phyloP scores from a whole-genome alignment of 768 basidiomycete genomes.

The Leccinum variicolor region DNA sequence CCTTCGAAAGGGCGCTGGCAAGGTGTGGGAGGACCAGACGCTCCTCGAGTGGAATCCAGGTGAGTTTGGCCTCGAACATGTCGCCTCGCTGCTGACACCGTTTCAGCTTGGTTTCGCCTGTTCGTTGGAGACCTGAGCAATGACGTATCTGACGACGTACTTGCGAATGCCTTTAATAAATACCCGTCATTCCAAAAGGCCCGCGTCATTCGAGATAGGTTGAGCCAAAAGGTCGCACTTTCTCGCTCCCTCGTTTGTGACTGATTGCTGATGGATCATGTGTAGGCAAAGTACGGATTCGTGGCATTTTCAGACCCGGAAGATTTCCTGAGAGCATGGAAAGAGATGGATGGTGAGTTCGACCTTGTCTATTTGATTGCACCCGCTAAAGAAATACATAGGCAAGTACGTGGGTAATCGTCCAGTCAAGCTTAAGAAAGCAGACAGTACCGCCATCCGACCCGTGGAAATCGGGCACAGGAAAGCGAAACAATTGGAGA shows the following conservation, averaged over 20 bases:
- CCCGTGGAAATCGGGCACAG: conserved; percentile 92
- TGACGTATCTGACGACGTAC: conserved; percentile 94
- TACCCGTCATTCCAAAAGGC: conserved; percentile 94
- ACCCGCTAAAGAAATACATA: conserved; percentile 25
- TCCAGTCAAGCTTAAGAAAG: conserved; percentile 95
- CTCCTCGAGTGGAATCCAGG: conserved; percentile 97
- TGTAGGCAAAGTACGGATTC: conserved; percentile 93
- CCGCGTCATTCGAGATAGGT: conserved; percentile 89
- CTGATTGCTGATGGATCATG: conserved; percentile 3
- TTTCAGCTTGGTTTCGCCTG: conserved; percentile 89
- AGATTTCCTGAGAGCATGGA: conserved; percentile 98
- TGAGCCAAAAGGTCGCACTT: conserved; percentile 80
- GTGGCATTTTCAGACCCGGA: conserved; percentile 98
- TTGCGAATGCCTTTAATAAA: conserved; percentile 89
- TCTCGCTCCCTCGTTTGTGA: not conserved
- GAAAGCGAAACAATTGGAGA: conserved; percentile 89
- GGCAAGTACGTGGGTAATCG: conserved; percentile 99
- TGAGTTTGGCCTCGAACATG: conserved; percentile 38
- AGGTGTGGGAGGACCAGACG: conserved; percentile 98
- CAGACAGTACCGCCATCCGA: conserved; percentile 79
- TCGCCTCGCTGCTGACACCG: conserved; percentile 3
- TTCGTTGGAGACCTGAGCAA: conserved; percentile 98
- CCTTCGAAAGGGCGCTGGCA: conserved; percentile 90
- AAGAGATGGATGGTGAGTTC: conserved; percentile 93
- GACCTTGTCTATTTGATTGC: not conserved